phyloP scores from a whole-genome alignment of 257 asterid genomes.

The Solanum virginianum region DNA sequence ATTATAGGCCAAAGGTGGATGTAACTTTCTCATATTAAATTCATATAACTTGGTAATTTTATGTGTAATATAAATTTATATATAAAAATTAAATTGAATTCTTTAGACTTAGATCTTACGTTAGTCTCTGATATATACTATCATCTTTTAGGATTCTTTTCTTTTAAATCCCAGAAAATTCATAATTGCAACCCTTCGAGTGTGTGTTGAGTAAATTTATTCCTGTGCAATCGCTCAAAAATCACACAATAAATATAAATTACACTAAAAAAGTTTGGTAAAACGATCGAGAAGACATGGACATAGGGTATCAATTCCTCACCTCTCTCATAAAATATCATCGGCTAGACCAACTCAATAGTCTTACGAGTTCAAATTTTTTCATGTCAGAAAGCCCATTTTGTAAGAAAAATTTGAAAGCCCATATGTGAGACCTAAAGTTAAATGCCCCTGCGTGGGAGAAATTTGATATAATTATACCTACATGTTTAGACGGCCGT shows the following conservation, averaged over 20 bases:
- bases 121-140: background rate
- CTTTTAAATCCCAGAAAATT: too few relatives aligned
- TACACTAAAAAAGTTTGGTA: too few relatives aligned
- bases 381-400: background rate
- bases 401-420: background rate
- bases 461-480: background rate
- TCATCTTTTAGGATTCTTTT: background rate
- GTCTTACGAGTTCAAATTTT: fast-evolving
- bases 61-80: background rate
- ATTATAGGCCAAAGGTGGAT: too few relatives aligned
- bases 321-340: too few relatives aligned
- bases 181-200: too few relatives aligned
- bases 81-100: background rate
- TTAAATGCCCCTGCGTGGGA: background rate
- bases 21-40: background rate
- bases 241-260: too few relatives aligned
- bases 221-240: too few relatives aligned
- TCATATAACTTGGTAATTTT: background rate
- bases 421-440: background rate
- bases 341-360: too few relatives aligned
- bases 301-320: too few relatives aligned
- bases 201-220: background rate
- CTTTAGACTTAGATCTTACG: background rate
- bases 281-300: background rate
- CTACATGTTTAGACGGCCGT: background rate